Evolutionary conservation across 306 rosid species (phyloP), one percentile per base, ranked within the genome.

Genomic region (Lathyrus sativus): DNA sequence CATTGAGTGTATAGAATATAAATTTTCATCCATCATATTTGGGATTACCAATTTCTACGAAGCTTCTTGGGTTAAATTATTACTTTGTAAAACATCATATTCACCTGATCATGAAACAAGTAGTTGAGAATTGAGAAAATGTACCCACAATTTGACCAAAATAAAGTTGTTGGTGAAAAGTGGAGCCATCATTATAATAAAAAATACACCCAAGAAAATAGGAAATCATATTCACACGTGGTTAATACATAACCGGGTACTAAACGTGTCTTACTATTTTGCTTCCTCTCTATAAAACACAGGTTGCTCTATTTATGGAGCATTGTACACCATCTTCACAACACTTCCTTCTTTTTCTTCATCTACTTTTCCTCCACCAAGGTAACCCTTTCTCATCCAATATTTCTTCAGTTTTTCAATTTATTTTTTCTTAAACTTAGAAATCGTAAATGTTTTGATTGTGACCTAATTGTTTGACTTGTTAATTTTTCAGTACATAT

Each of bases 211-310:
- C 56, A 50, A 59, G 17, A 53, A 55, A 28, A 68, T 22, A 9
- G 56, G 57, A 70, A 8, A 7, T 56, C 77, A 62, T 55, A 58
- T 80, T 76, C 84, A 76, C 84, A 76, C 81, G 58, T 49, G 75
- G 14, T 24, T 4, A 28, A 4, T 24, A 17, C 4, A 11, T 6
- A 48, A 11, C 2, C 73, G 65, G 49, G 67, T 65, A 6, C 1
- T 6, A 76, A 37, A 62, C 84, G 84, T 68, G 84, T 66, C 7
- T 13, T 5, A n/a, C 1, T 26, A 28, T 56, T 13, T 4, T 28
- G 12, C 11, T 12, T 12, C 11, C 5, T 56, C 70, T 60, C 4
- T 72, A 72, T 59, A 69, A 38, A 63, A 29, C 53, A 10, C 53
- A 10, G 19, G 7, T 66, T 12, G 1, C 19, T 2, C 33, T 0